A percentile compares a stretch with the other conserved stretches of the same genome.
Conservation (phyloP, 352 stramenopile genomes). For the Peronospora farinosa region DNA sequence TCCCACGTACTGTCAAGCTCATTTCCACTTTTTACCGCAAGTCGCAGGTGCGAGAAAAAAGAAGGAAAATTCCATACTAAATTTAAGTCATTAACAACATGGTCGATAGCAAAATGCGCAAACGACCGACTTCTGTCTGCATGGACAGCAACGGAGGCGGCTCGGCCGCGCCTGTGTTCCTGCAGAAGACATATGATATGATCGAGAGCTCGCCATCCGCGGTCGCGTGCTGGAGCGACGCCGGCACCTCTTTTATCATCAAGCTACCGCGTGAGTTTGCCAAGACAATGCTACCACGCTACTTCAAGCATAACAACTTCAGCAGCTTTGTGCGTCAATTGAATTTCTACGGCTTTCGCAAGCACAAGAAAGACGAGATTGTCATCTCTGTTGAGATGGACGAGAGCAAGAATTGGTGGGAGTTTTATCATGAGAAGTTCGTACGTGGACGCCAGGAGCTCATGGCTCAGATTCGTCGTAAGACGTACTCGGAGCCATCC, state of each 20-base stretch:
- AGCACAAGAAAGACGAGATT: slow-evolving; percentile 89
- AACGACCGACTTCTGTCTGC: slow-evolving; percentile 15
- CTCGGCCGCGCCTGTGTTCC: slow-evolving; percentile 66
- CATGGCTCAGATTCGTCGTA: slow-evolving; percentile 82
- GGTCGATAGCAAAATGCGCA: slow-evolving; percentile 33
- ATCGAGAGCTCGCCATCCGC: slow-evolving; percentile 80
- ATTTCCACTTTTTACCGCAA: slow-evolving; percentile 27
- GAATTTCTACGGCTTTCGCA: slow-evolving; percentile 93
- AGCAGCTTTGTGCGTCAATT: slow-evolving; percentile 90
- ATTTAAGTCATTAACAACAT: slow-evolving; percentile 19
- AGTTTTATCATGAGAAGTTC: slow-evolving; percentile 91
- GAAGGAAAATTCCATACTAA: slow-evolving; percentile 23
- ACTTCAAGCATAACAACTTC: slow-evolving; percentile 95
- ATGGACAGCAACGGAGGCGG: slow-evolving; percentile 1
- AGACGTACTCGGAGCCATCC: slow-evolving; percentile 81
- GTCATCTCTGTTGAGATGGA: slow-evolving; percentile 68
- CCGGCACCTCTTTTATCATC: slow-evolving; percentile 86
- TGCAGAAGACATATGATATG: slow-evolving; percentile 92
- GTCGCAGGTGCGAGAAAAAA: slow-evolving; percentile 16
- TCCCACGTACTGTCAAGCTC: slow-evolving; percentile 13
- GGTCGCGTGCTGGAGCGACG: slow-evolving; percentile 77
- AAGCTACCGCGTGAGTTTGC: slow-evolving; percentile 90
- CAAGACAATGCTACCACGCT: slow-evolving; percentile 84
- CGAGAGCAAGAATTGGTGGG: slow-evolving; percentile 85
- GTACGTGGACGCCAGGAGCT: slow-evolving; percentile 77